Conservation (phyloP, 2,329 filamentous ascomycete genomes). For the Arthroderma uncinatum region DNA sequence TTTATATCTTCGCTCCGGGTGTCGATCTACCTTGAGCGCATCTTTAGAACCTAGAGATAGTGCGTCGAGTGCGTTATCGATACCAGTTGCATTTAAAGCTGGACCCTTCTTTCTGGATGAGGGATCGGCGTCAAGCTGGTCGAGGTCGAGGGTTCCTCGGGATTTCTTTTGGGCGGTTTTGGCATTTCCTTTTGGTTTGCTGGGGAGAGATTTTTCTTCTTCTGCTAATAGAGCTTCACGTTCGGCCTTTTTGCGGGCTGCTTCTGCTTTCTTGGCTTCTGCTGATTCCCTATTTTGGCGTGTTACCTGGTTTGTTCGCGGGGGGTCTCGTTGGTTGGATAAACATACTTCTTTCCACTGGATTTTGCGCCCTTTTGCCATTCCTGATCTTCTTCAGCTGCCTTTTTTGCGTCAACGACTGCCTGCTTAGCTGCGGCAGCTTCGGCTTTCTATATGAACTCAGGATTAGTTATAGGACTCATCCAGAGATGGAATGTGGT, state of each 20-base stretch:
- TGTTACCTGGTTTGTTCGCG: constrained; percentile 4
- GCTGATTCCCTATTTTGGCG: constrained; percentile 59
- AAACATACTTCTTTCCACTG: constrained; percentile 69
- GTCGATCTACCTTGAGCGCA: constrained; percentile 65
- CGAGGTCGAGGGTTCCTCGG: constrained; percentile 58
- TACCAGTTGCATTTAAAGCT: constrained; percentile 69
- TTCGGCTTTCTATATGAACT: constrained; percentile 62
- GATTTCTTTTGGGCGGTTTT: constrained; percentile 44
- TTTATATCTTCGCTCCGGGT: constrained; percentile 78
- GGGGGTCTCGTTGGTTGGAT: background rate
- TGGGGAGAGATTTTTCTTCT: constrained; percentile 61
- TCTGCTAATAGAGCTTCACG: constrained; percentile 70
- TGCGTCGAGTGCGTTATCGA: constrained; percentile 87
- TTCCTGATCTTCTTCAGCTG: constrained; percentile 57
- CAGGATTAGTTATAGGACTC: background rate
- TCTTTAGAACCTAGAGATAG: constrained; percentile 54
- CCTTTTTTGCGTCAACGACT: constrained; percentile 53
- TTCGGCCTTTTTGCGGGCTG: constrained; percentile 81
- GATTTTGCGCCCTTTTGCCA: constrained; percentile 83
- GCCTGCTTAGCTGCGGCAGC: constrained; percentile 71
- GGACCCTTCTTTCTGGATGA: constrained; percentile 35
- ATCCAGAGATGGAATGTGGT: too few species aligned
- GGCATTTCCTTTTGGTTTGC: constrained; percentile 47
- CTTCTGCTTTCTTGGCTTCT: constrained; percentile 70
- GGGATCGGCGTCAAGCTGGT: constrained; percentile 53